These are phyloP conservation scores for Odontarrhena argentea DNA, from an alignment of 345 rosid species.

Conservation along the genomic window DNA sequence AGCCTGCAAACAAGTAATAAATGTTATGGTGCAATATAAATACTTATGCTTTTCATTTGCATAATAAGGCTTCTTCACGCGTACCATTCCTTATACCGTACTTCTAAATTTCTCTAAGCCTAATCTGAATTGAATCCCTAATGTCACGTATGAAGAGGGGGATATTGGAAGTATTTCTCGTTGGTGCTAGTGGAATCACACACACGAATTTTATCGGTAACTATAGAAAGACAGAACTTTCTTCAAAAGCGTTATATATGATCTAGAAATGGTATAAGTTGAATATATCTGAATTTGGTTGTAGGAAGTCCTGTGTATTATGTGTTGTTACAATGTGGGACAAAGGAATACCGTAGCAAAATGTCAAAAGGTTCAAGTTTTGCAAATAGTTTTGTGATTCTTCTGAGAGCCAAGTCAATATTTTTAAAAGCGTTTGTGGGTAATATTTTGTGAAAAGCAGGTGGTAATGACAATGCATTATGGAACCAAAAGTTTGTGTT, in stretches of 20 bases:
- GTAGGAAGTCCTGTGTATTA: constrained; percentile 67
- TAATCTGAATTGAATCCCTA: background rate
- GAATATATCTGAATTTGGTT: constrained; percentile 12
- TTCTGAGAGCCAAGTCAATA: background rate
- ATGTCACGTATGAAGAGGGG: constrained; percentile 54
- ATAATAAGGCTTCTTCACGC: constrained; percentile 5
- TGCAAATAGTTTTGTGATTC: background rate
- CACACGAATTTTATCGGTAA: constrained; percentile 72
- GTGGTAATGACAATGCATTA: constrained; percentile 51
- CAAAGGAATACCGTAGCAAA: constrained; percentile 63
- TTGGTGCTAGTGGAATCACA: constrained; percentile 74
- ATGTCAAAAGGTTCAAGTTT: constrained; percentile 57
- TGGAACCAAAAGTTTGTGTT: constrained; percentile 92
- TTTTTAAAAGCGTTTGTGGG: background rate
- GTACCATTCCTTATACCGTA: background rate
- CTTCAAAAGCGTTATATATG: constrained; percentile 5
- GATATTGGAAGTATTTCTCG: constrained; percentile 73
- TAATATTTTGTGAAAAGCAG: constrained; percentile 40
- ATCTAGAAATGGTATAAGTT: background rate
- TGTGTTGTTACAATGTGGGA: constrained; percentile 67
- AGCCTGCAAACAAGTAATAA: constrained; percentile 18
- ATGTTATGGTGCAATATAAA: constrained; percentile 29
- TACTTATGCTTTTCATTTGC: constrained; percentile 16
- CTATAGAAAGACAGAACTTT: background rate
- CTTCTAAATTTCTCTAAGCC: background rate